Evolutionary conservation across 805 yeast species (phyloP).

Genomic region (Lipomyces anomalus): DNA sequence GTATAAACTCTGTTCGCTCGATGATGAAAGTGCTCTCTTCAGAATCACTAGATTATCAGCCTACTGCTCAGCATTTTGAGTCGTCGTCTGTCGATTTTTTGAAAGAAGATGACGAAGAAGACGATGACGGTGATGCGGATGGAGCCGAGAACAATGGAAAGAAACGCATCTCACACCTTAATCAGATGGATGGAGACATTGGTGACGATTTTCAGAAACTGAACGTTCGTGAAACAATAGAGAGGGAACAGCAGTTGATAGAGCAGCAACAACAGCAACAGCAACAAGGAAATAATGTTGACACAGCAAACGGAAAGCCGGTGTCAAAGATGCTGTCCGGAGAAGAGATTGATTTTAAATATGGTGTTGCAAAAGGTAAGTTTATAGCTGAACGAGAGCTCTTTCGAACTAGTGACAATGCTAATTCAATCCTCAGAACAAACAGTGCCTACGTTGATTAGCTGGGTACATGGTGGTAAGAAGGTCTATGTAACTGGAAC

Average conservation of each 20-base stretch:
- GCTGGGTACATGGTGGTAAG: conserved; percentile 95
- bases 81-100: not conserved
- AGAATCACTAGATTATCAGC: conserved; percentile 15
- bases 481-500: conserved; percentile 96
- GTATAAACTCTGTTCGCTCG: no score
- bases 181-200: no score
- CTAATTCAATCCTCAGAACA: conserved; percentile 15
- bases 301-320: conserved; percentile 24
- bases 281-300: conserved; percentile 6
- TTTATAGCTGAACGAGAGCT: no score
- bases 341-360: conserved; percentile 30
- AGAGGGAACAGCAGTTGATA: not conserved
- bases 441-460: conserved; percentile 54
- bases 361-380: conserved; percentile 23
- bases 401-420: no score
- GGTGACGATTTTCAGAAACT: no score
- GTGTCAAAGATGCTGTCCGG: conserved; percentile 33
- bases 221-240: not conserved
- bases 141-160: not conserved
- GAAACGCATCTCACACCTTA: no score
- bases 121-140: conserved; percentile 9
- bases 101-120: not conserved
- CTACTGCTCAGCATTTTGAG: conserved; percentile 17
- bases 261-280: conserved; percentile 1
- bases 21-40: conserved; percentile 5